These are phyloP conservation scores for Vickermania ingenoplastis DNA, from an alignment of 208 protist species.

Conservation along the genomic window DNA sequence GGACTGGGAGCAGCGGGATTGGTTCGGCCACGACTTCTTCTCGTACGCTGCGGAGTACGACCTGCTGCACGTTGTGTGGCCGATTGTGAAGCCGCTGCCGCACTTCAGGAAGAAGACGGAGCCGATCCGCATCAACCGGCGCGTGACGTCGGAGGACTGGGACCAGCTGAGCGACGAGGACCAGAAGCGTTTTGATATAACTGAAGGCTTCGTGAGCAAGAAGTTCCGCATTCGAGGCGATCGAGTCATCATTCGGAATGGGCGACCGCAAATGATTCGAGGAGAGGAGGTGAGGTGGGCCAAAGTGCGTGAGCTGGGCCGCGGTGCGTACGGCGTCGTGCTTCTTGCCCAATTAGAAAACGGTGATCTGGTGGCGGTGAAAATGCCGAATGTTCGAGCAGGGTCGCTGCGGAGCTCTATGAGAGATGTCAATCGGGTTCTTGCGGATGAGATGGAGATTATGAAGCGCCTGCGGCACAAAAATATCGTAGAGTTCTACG, in stretches of 20 bases:
- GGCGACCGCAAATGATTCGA: background rate
- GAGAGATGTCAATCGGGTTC: background rate
- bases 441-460: background rate
- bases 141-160: background rate
- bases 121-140: background rate
- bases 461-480: slow-evolving; percentile 74
- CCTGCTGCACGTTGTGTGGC: background rate
- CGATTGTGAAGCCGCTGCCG: background rate
- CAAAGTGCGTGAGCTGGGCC: background rate
- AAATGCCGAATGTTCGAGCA: slow-evolving; percentile 7
- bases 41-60: background rate
- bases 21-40: background rate
- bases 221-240: background rate
- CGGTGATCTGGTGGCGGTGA: slow-evolving; percentile 6
- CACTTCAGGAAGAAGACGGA: background rate
- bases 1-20: background rate
- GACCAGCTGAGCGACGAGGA: background rate
- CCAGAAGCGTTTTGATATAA: background rate
- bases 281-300: background rate
- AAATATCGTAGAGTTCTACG: slow-evolving; percentile 87
- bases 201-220: background rate
- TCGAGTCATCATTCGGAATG: background rate
- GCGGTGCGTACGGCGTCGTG: slow-evolving; percentile 7
- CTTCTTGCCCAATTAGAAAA: slow-evolving; percentile 9
- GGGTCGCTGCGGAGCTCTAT: too few species aligned